These are phyloP conservation scores for Kingdonia uniflora DNA, from an alignment of 164 flowering plant genomes.

Conservation along the genomic window DNA sequence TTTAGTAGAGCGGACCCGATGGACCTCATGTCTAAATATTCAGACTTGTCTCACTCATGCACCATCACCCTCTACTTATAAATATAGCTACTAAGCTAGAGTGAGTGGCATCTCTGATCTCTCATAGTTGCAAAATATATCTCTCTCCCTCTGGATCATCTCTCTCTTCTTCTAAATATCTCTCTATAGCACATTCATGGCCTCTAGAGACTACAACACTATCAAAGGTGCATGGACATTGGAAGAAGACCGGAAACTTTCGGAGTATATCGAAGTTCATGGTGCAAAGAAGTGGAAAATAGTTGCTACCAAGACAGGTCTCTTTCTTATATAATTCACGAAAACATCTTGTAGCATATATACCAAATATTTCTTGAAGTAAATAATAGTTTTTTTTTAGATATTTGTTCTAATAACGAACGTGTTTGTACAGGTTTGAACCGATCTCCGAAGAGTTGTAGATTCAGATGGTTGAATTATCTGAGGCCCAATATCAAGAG, in stretches of 20 bases:
- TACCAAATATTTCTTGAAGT: background rate
- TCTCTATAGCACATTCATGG: background rate
- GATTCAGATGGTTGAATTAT: slow-evolving; percentile 14
- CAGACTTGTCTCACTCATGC: no score
- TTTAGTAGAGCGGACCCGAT: background rate
- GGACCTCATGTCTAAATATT: no score
- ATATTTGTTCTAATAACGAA: background rate
- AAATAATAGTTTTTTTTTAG: no score
- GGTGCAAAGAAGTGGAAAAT: slow-evolving; percentile 14
- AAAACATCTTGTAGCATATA: background rate
- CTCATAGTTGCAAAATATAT: no score
- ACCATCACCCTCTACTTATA: background rate
- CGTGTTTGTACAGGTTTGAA: slow-evolving; percentile 5
- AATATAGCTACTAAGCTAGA: no score
- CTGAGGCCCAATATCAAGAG: slow-evolving; percentile 12
- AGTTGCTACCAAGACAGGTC: slow-evolving; percentile 11
- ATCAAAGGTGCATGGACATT: slow-evolving; percentile 11
- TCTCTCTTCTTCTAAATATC: background rate
- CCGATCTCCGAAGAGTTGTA: slow-evolving; percentile 11
- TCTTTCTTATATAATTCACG: background rate
- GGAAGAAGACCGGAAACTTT: slow-evolving; percentile 13
- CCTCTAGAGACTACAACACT: background rate
- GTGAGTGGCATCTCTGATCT: background rate
- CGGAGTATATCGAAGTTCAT: slow-evolving; percentile 9
- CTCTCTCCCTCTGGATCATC: no score